Conservation (phyloP, 768 basidiomycete species). For the Amyloporia xantha region DNA sequence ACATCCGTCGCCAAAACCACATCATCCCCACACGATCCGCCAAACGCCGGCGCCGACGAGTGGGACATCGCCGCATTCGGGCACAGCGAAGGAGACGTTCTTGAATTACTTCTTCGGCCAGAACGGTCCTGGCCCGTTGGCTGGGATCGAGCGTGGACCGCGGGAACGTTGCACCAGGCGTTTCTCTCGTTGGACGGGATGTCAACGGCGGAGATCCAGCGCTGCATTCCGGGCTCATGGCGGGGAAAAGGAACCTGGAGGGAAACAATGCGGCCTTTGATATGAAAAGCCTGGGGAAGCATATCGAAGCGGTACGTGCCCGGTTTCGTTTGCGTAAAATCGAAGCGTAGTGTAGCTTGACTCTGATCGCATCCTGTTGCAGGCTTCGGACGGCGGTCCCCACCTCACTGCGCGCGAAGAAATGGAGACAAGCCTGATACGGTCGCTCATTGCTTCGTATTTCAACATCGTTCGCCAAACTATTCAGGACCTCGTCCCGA, state of each 20-base stretch:
- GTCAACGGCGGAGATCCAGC: slow-evolving; percentile 47
- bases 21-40: slow-evolving; percentile 26
- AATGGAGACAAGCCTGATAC: slow-evolving; percentile 94
- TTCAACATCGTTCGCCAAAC: slow-evolving; percentile 94
- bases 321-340: neutral
- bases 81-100: slow-evolving; percentile 83
- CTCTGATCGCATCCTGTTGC: neutral
- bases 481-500: slow-evolving; percentile 95
- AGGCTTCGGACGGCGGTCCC: slow-evolving; percentile 54
- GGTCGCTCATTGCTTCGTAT: slow-evolving; percentile 91
- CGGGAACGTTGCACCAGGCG: slow-evolving; percentile 23
- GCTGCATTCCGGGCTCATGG: slow-evolving; percentile 56
- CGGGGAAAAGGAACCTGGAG: slow-evolving; percentile 60
- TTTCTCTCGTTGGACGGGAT: slow-evolving; percentile 56
- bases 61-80: slow-evolving; percentile 7
- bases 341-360: neutral
- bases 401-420: slow-evolving; percentile 80
- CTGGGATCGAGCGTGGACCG: slow-evolving; percentile 47
- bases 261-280: slow-evolving; percentile 85
- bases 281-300: slow-evolving; percentile 97
- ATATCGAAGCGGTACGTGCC: slow-evolving; percentile 88
- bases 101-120: slow-evolving; percentile 97
- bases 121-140: slow-evolving; percentile 71
- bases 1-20: slow-evolving; percentile 15
- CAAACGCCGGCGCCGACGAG: slow-evolving; percentile 4